phyloP scores from a whole-genome alignment of 2,329 filamentous ascomycete species.

The Coniochaeta hoffmannii region DNA sequence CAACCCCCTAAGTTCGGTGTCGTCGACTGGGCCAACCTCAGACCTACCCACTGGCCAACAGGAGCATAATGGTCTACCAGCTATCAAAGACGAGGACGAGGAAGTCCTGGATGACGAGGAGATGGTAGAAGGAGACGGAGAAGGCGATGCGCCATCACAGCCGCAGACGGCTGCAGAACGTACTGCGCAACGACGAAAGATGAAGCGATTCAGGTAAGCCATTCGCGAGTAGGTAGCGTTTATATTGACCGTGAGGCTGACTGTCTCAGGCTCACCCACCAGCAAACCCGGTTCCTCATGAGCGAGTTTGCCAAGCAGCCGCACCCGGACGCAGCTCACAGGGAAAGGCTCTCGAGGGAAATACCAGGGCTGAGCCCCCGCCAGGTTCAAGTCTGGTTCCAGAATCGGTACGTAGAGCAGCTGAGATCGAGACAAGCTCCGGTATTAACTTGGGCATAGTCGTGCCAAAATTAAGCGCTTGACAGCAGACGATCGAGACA shows the following conservation, averaged over 20 bases:
- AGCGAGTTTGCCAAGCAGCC: slow-evolving; percentile 94
- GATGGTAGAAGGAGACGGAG: slow-evolving; percentile 41
- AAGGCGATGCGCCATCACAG: slow-evolving; percentile 32
- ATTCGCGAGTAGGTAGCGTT: background rate
- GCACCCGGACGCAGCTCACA: slow-evolving; percentile 85
- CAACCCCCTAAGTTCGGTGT: slow-evolving; percentile 31
- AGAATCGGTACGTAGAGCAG: slow-evolving; percentile 67
- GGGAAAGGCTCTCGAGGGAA: slow-evolving; percentile 78
- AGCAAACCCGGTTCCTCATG: slow-evolving; percentile 96
- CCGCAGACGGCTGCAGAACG: slow-evolving; percentile 50
- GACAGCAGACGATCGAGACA: slow-evolving; percentile 61
- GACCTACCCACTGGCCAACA: slow-evolving; percentile 24
- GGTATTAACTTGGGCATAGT: slow-evolving; percentile 29
- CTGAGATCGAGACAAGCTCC: background rate
- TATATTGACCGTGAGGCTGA: slow-evolving; percentile 24
- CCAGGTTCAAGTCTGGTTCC: slow-evolving; percentile 97
- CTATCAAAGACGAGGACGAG: slow-evolving; percentile 42
- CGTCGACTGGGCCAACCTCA: slow-evolving; percentile 26
- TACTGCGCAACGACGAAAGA: slow-evolving; percentile 52
- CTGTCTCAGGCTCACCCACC: slow-evolving; percentile 70
- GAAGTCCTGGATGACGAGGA: slow-evolving; percentile 51
- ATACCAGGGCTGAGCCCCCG: slow-evolving; percentile 87
- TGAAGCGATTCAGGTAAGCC: slow-evolving; percentile 72
- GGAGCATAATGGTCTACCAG: slow-evolving; percentile 29
- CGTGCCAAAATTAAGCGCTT: slow-evolving; percentile 66